Evolutionary conservation across 2,329 filamentous ascomycete species (phyloP).

Genomic region (Shiraia bambusicola): DNA sequence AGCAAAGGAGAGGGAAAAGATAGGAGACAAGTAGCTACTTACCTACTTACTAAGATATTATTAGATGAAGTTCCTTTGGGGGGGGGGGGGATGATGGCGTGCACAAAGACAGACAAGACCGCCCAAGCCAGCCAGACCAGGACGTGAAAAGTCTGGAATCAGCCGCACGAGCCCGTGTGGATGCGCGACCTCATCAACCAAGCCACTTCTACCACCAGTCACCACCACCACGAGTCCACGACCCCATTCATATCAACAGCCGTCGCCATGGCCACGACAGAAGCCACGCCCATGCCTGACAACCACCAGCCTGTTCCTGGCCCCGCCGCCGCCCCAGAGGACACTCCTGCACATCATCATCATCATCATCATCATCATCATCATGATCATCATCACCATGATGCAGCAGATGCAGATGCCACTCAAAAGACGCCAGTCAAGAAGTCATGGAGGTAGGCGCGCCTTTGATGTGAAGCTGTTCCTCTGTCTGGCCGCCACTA

Average conservation of each 20-base stretch:
- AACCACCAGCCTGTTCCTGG: conserved; percentile 4
- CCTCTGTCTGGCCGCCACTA: neutral
- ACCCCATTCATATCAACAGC: conserved; percentile 4
- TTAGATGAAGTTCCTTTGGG: too few relatives aligned
- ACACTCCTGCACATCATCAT: neutral
- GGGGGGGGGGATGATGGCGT: too few relatives aligned
- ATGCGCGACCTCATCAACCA: neutral
- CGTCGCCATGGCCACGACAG: conserved; percentile 34
- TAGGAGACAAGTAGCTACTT: too few relatives aligned
- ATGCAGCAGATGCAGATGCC: conserved; percentile 20
- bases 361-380: neutral
- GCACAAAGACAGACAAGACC: too few relatives aligned
- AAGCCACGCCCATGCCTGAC: conserved; percentile 18
- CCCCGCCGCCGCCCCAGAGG: neutral
- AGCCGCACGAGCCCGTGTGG: conserved; percentile 6
- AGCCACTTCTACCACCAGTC: neutral
- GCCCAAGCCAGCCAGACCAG: neutral
- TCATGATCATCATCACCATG: too few relatives aligned
- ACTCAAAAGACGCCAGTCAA: conserved; percentile 36
- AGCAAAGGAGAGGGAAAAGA: too few relatives aligned
- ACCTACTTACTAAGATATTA: too few relatives aligned
- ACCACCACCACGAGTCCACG: too few relatives aligned
- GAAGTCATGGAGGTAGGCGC: conserved; percentile 42
- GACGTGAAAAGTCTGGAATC: neutral
- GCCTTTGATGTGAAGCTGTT: neutral